Base-by-base conservation (phyloP, 1,139 yeast genomes). In the Sugiyamaella grinbergsii region DNA sequence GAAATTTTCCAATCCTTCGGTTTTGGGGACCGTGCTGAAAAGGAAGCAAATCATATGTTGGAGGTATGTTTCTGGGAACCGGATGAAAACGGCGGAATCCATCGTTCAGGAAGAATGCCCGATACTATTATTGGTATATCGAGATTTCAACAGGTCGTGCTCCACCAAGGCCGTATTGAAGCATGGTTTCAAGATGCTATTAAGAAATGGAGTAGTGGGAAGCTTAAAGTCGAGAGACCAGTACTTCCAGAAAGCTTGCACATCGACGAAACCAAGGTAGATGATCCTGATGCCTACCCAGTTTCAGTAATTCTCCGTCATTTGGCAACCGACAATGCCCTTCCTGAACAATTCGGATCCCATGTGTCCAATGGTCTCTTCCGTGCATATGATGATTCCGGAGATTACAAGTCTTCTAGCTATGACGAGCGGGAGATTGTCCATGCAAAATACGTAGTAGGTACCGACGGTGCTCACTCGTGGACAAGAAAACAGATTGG, bases 401-500 rank as follows among this genome's bases (percentile, higher is more conserved):
- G 53, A 5, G 48, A 53, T 49, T 26, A 50, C n/a, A 39, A n/a
- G 47, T 44, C 10, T 11, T 39, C 48, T 16, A 24, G 22, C 10
- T 53, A 51, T 16, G 54, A 47, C 5, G 50, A 47, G 11, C 34
- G 22, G 38, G 58, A 50, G 44, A 49, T 44, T 22, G 65, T 70
- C 42, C 55, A 63, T 34, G 70, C 72, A 31, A 70, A 70, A 51
- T 70, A 69, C 55, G 69, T 70, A 37, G 51, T 71, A 38, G 74
- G 74, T 23, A 59, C 68, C 42, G 74, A 71, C 54, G 74, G 74
- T 42, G 74, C 74, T 15, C 73, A 70, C 51, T 66, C 71, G n/a
- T 67, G 71, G 70, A 71, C 68, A 29, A 57, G 74, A 45, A 66
- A 65, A 46, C 64, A 63, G 28, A 52, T 66, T 29, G 66, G 63